Evolutionary conservation across 768 basidiomycete genomes (phyloP).

Genomic region (Tylopilus vinaceipallidus): DNA sequence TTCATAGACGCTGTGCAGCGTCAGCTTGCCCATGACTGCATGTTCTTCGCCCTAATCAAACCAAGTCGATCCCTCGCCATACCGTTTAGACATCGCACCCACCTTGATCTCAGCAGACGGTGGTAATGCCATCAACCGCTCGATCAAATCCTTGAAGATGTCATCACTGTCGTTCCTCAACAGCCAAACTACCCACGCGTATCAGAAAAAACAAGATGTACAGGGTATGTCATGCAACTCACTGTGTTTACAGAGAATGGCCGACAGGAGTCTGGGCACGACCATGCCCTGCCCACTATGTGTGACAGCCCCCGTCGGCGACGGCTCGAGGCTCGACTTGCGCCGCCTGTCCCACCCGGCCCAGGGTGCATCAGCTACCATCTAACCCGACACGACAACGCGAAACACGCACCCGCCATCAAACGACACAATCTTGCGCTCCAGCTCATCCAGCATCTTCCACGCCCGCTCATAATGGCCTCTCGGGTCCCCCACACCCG

Average conservation of each 20-base stretch:
- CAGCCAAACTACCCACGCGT: conserved; percentile 53
- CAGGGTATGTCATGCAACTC: conserved; percentile 28
- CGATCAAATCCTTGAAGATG: conserved; percentile 52
- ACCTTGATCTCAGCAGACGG: conserved; percentile 60
- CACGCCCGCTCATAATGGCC: conserved; percentile 56
- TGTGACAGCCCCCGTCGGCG: conserved; percentile 15
- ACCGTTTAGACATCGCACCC: conserved; percentile 4
- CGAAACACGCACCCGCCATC: conserved; percentile 47
- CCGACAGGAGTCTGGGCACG: conserved; percentile 58
- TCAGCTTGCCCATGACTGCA: conserved; percentile 72
- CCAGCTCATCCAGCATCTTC: conserved; percentile 60
- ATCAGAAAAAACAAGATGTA: conserved; percentile 2
- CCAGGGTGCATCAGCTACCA: not conserved
- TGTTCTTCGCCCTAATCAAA: conserved; percentile 68
- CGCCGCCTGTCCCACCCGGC: conserved; percentile 35
- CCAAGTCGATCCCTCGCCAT: not conserved
- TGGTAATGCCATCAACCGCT: conserved; percentile 56
- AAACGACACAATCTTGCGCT: conserved; percentile 49
- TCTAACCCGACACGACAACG: not conserved
- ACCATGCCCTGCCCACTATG: conserved; percentile 45
- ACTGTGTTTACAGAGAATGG: conserved; percentile 70
- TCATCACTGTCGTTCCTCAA: conserved; percentile 55
- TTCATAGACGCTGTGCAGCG: conserved; percentile 71
- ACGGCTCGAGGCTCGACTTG: conserved; percentile 41
- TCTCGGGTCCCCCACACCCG: conserved; percentile 44